These are phyloP conservation scores for Fusarium sp. DNA, from an alignment of 2,329 filamentous ascomycete species.

Conservation along the genomic window DNA sequence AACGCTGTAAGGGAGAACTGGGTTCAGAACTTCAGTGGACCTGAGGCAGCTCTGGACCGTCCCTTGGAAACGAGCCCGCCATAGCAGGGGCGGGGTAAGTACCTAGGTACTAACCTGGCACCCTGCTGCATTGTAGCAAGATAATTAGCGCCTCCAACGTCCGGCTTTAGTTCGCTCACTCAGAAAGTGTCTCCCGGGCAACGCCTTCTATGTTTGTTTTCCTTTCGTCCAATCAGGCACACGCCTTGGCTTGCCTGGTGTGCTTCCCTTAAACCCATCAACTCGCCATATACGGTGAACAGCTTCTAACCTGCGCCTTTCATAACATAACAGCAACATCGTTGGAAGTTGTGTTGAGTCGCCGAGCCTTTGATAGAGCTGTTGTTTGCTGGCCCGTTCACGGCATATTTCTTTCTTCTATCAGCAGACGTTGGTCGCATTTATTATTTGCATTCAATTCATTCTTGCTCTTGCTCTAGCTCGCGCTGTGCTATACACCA, in stretches of 20 bases:
- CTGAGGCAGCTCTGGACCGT: conserved; percentile 38
- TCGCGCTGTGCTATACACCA: conserved; percentile 26
- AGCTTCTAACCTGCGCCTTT: conserved; percentile 40
- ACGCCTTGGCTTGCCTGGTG: conserved; percentile 32
- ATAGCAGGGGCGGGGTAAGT: conserved; percentile 47
- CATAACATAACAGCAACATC: conserved; percentile 47
- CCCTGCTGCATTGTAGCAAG: conserved; percentile 48
- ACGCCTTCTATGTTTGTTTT: conserved; percentile 53
- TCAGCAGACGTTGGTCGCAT: conserved; percentile 42
- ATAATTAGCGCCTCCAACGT: conserved; percentile 47
- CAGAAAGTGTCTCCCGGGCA: conserved; percentile 45
- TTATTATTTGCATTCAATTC: conserved; percentile 48
- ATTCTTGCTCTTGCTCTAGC: conserved; percentile 19
- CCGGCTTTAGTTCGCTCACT: conserved; percentile 37
- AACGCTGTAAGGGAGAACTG: conserved; percentile 35
- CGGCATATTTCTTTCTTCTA: conserved; percentile 46
- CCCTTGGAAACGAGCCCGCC: conserved; percentile 39
- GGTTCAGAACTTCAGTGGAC: conserved; percentile 9
- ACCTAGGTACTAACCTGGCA: too few species aligned
- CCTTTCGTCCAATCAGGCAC: conserved; percentile 49
- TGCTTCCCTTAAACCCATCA: conserved; percentile 53
- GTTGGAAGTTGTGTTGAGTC: conserved; percentile 40
- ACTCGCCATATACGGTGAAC: conserved; percentile 43
- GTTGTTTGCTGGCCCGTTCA: conserved; percentile 38
- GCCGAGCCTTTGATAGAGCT: conserved; percentile 45